Evolutionary conservation across 129 eudicot genomes (phyloP).

Genomic region (Mikania micrantha): DNA sequence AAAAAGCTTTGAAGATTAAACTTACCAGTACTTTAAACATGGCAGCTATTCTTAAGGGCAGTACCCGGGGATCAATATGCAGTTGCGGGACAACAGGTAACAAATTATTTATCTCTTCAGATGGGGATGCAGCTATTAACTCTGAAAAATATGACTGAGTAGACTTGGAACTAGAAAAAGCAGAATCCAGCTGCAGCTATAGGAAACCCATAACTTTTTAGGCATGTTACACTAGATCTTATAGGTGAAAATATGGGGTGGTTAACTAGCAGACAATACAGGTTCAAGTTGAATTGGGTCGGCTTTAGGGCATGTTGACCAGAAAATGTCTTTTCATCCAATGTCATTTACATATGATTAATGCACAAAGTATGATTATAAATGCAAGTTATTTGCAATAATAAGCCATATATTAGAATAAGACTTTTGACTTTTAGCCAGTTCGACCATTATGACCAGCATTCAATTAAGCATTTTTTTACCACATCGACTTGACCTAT

Average conservation of each 20-base stretch:
- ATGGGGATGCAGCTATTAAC: constrained; percentile 65
- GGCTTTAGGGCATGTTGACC: neutral
- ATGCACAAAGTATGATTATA: neutral
- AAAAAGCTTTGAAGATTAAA: constrained; percentile 7
- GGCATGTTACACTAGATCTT: constrained; percentile 1
- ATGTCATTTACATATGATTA: neutral
- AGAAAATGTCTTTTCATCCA: neutral
- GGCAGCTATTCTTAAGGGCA: constrained; percentile 82
- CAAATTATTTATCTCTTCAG: constrained; percentile 20
- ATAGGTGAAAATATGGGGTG: neutral
- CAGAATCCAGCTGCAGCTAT: constrained; percentile 44
- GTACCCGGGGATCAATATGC: constrained; percentile 49
- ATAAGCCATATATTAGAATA: neutral
- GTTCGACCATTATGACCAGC: neutral
- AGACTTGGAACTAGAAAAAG: constrained; percentile 59
- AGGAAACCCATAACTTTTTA: constrained; percentile 6
- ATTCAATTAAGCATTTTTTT: neutral
- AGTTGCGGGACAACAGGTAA: constrained; percentile 71
- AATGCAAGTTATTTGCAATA: neutral
- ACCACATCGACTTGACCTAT: neutral
- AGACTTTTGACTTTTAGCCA: neutral
- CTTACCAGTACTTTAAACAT: constrained; percentile 94
- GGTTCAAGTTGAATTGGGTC: neutral
- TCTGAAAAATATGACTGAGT: constrained; percentile 70
- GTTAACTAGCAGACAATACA: neutral